These are phyloP conservation scores for Scheffersomyces cryptocercus DNA, from an alignment of 1,139 yeast genomes.

Conservation along the genomic window DNA sequence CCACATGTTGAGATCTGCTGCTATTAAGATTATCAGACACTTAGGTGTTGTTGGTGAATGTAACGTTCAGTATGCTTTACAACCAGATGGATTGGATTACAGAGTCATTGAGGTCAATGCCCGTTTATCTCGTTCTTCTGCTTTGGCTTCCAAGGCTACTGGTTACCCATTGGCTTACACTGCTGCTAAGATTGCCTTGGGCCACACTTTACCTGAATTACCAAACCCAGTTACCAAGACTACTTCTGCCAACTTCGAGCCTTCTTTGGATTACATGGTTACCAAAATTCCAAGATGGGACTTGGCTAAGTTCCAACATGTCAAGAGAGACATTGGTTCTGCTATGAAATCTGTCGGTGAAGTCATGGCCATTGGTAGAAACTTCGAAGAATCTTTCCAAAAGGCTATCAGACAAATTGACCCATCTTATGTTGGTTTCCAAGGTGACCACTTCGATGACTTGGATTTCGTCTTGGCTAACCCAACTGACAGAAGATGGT, in stretches of 20 bases:
- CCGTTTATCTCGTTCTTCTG: constrained; percentile 94
- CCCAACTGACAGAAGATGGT: constrained; percentile 97
- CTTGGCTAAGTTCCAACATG: constrained; percentile 91
- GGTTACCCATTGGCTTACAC: constrained; percentile 98
- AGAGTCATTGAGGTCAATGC: constrained; percentile 98
- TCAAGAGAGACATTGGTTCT: constrained; percentile 88
- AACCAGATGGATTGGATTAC: constrained; percentile 93
- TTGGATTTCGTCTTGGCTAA: constrained; percentile 78
- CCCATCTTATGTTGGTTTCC: constrained; percentile 88
- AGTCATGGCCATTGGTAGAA: constrained; percentile 98
- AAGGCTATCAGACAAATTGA: constrained; percentile 97
- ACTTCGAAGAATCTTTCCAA: constrained; percentile 95
- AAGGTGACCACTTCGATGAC: constrained; percentile 80
- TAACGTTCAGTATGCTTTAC: constrained; percentile 95
- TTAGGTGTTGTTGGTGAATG: constrained; percentile 99
- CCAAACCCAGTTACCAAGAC: constrained; percentile 97
- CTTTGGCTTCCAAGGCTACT: constrained; percentile 97
- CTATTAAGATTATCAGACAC: constrained; percentile 95
- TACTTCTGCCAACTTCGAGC: constrained; percentile 95
- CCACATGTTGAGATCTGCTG: constrained; percentile 97
- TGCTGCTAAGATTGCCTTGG: constrained; percentile 95
- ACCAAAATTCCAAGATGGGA: constrained; percentile 99
- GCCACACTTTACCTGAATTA: constrained; percentile 90
- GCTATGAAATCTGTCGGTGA: constrained; percentile 99
- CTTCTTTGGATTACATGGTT: constrained; percentile 93